Percentiles rank a stretch among this genome's conserved stretches.
These are phyloP conservation scores for Metschnikowia rubicola DNA, from an alignment of 805 yeast genomes.

Conservation along the genomic window DNA sequence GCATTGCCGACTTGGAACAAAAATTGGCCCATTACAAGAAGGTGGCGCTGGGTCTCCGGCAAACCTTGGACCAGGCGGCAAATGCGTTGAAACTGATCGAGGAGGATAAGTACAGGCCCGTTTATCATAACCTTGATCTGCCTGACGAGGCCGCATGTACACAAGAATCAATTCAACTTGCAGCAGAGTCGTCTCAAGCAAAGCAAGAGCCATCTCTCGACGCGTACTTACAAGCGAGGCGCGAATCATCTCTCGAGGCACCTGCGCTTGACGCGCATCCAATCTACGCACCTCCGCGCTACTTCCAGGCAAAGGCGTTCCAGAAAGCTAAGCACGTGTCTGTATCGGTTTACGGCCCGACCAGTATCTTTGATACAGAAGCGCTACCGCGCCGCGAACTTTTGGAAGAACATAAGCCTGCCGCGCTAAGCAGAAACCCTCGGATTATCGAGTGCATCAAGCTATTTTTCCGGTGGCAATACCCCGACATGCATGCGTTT, in stretches of 20 bases:
- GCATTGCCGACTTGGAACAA: slow-evolving; percentile 4
- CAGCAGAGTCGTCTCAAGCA: background rate
- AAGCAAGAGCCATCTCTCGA: background rate
- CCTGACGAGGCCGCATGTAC: background rate
- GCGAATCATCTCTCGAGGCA: background rate
- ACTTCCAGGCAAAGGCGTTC: slow-evolving; percentile 6
- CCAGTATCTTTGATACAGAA: slow-evolving; percentile 14
- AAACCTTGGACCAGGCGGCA: slow-evolving; percentile 1
- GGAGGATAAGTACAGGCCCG: background rate
- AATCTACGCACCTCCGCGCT: slow-evolving; percentile 4
- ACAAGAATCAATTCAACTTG: no score
- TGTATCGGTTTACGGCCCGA: slow-evolving; percentile 13
- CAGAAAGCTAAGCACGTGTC: slow-evolving; percentile 4
- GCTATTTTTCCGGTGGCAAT: slow-evolving; percentile 16
- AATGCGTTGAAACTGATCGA: background rate
- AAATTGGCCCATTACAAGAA: slow-evolving; percentile 3
- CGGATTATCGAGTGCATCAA: slow-evolving; percentile 8
- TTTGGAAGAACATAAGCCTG: slow-evolving; percentile 1
- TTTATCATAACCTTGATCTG: background rate
- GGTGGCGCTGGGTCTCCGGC: slow-evolving; percentile 1
- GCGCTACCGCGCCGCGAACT: slow-evolving; percentile 7
- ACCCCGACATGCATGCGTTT: slow-evolving; percentile 16
- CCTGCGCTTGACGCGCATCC: background rate
- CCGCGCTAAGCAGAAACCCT: slow-evolving; percentile 9
- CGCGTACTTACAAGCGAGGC: background rate